Conservation (phyloP, 2,329 filamentous ascomycete genomes). For the Phaeosphaeriaceae sp. region DNA sequence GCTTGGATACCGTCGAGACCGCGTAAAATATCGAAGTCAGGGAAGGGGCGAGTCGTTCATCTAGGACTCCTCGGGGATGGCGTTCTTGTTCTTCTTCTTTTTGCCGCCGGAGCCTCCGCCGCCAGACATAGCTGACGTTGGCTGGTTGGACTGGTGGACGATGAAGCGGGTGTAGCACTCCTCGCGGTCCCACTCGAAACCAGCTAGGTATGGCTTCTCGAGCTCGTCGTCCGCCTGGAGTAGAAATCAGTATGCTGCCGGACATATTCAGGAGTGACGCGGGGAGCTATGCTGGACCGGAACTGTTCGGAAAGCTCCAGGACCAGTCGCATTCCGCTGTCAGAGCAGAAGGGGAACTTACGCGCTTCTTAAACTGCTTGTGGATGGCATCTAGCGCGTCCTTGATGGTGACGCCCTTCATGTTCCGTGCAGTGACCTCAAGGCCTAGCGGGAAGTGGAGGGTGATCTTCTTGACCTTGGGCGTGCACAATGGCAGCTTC, state of each 20-base stretch:
- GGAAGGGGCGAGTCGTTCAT: slow-evolving; percentile 48
- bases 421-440: slow-evolving; percentile 86
- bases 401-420: slow-evolving; percentile 96
- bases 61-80: slow-evolving; percentile 32
- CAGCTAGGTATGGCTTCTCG: slow-evolving; percentile 83
- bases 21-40: slow-evolving; percentile 41
- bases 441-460: slow-evolving; percentile 88
- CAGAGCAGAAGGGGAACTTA: slow-evolving; percentile 51
- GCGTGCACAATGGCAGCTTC: slow-evolving; percentile 79
- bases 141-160: slow-evolving; percentile 80
- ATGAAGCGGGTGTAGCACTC: slow-evolving; percentile 88
- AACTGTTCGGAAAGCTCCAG: neutral
- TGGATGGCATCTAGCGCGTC: slow-evolving; percentile 94
- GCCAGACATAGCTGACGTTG: slow-evolving; percentile 47
- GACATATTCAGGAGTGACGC: neutral
- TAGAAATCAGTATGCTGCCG: slow-evolving; percentile 22
- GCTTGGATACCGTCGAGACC: slow-evolving; percentile 29
- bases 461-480: slow-evolving; percentile 92
- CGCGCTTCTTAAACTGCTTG: slow-evolving; percentile 97
- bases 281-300: neutral
- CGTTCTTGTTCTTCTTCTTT: slow-evolving; percentile 51
- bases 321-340: neutral
- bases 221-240: slow-evolving; percentile 83
- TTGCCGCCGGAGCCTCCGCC: slow-evolving; percentile 47
- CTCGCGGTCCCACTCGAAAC: slow-evolving; percentile 96